These are phyloP conservation scores for Botrytis porri DNA, from an alignment of 2,329 filamentous ascomycete species.

Conservation along the genomic window DNA sequence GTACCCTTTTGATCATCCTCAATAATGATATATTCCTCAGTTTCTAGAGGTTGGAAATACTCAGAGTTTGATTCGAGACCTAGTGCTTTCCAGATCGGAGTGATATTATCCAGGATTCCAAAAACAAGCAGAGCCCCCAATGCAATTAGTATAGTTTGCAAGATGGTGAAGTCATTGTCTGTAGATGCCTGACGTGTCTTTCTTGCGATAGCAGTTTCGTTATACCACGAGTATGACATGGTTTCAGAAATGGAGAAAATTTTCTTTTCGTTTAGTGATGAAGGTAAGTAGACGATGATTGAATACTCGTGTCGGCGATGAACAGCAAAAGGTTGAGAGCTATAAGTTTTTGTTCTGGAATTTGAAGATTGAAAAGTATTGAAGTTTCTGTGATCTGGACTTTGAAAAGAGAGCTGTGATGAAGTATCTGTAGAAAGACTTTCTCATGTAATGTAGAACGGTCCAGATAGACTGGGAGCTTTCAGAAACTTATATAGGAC, in stretches of 20 bases:
- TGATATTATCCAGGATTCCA: not conserved
- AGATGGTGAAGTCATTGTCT: not conserved
- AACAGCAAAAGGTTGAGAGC: not conserved
- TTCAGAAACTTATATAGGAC: not conserved
- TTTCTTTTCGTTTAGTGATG: not conserved
- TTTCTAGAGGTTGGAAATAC: rapidly evolving
- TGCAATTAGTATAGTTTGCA: rapidly evolving
- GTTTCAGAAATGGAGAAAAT: rapidly evolving
- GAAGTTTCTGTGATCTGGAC: not conserved
- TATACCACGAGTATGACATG: not conserved
- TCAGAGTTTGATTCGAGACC: rapidly evolving
- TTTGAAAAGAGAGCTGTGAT: not conserved
- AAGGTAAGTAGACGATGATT: too few species aligned
- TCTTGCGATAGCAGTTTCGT: not conserved
- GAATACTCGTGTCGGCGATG: rapidly evolving
- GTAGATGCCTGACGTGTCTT: rapidly evolving
- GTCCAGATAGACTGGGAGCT: not conserved
- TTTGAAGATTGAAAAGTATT: not conserved
- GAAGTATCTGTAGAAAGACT: not conserved
- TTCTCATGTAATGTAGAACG: not conserved
- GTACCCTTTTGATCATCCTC: rapidly evolving
- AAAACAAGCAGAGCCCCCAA: not conserved
- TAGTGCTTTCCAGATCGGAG: rapidly evolving
- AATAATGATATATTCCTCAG: not conserved
- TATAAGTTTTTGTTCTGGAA: not conserved